phyloP scores from a whole-genome alignment of 345 rosid species.

The Euphorbia pulcherrima region DNA sequence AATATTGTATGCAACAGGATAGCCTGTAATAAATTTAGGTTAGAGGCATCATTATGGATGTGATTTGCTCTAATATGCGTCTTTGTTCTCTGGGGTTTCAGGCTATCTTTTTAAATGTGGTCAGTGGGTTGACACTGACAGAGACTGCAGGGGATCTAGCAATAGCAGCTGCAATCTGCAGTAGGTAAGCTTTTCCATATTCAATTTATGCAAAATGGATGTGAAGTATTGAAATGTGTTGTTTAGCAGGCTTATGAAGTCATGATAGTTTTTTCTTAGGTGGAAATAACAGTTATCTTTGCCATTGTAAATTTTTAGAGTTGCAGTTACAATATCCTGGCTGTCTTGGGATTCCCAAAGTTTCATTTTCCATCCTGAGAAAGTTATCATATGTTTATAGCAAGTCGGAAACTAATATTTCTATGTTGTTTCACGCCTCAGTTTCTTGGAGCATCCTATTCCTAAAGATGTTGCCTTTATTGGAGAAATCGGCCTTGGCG shows the following conservation, averaged over 20 bases:
- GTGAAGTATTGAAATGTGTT: not conserved
- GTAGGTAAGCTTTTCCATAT: constrained; percentile 47
- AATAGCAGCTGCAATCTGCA: constrained; percentile 91
- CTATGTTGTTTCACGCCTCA: constrained; percentile 23
- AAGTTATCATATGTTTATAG: not conserved
- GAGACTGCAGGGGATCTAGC: constrained; percentile 97
- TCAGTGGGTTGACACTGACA: constrained; percentile 64
- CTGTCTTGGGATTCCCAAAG: not conserved
- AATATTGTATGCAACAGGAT: not conserved
- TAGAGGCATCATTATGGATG: not conserved
- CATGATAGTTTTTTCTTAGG: not conserved
- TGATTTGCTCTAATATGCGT: not conserved
- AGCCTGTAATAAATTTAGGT: not conserved
- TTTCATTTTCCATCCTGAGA: not conserved
- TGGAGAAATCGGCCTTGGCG: constrained; percentile 84
- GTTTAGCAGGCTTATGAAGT: not conserved
- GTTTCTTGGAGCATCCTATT: constrained; percentile 92
- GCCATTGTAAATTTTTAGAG: not conserved
- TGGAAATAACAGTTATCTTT: not conserved
- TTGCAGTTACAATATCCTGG: not conserved
- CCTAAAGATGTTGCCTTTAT: constrained; percentile 74
- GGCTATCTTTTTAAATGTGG: constrained; percentile 77
- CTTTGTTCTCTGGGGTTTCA: constrained; percentile 18
- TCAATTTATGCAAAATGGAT: not conserved
- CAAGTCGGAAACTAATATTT: constrained; percentile 1